Evolutionary conservation across 768 basidiomycete species (phyloP), one percentile per base, ranked within the genome.

Genomic region (Lentinula detonsa): DNA sequence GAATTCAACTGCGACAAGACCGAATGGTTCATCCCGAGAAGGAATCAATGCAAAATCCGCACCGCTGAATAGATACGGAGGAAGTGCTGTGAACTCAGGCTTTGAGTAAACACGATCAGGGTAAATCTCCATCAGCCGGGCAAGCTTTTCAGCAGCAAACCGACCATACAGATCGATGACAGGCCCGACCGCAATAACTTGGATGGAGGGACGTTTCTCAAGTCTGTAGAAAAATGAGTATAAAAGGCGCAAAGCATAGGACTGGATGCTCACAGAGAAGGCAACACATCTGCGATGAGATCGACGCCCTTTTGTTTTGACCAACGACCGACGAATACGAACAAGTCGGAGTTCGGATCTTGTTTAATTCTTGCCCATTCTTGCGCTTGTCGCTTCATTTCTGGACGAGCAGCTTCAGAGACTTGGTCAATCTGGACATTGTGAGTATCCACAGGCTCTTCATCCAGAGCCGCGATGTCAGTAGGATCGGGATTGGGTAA

Each of bases 271-370:
- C 69, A 91, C 87, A 97, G 70, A 2, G 85, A 81, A 23, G 95
- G 95, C 91, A 97, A 91, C 63, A 97, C 87, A 74, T 97, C 95
- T 7, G 95, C 95, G 64, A 97, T 97, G 46, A 97, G 78, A 76
- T 97, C 95, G n/a, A 97, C 94, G 75, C 91, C 95, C 75, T 97
- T 97, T 73, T 97, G 95, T 73, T 96, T 97, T 5, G 95, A 97
- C 95, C 95, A 97, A 64, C 95, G 90, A 71, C 95, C 95, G 65
- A 97, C 95, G 73, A 97, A 96, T 64, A 97, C 95, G 70, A 97
- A 96, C 55, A 97, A 73, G 71, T 95, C 93, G 1, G 93, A 86
- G 52, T 91, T 77, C 1, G 95, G 89, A 68, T 96, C 93, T 69
- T 96, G 94, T 71, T 87, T 90, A 74, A 97, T 87, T 50, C 88